Conservation (phyloP, 768 basidiomycete genomes). For the Collybia mongolica region DNA sequence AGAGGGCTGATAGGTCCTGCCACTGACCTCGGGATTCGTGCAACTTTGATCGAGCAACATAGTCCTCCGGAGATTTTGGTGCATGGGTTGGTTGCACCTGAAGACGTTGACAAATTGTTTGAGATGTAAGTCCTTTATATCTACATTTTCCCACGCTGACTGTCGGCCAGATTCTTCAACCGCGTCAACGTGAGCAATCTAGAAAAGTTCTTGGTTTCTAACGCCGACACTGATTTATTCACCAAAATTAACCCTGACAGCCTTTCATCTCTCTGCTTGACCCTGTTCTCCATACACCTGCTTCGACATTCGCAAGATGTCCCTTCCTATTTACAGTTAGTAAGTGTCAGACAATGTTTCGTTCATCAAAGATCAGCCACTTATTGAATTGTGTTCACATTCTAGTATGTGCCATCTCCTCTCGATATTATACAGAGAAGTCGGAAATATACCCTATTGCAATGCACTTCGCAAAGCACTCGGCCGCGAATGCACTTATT, state of each 20-base stretch:
- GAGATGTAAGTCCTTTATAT: slow-evolving; percentile 55
- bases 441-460: slow-evolving; percentile 85
- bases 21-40: slow-evolving; percentile 66
- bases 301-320: slow-evolving; percentile 76
- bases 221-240: background rate
- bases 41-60: slow-evolving; percentile 72
- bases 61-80: slow-evolving; percentile 81
- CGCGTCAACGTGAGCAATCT: slow-evolving; percentile 58
- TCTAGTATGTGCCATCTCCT: slow-evolving; percentile 82
- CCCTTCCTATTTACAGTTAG: slow-evolving; percentile 91
- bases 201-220: background rate
- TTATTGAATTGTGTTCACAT: background rate
- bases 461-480: slow-evolving; percentile 86
- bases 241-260: slow-evolving; percentile 23
- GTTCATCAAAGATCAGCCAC: background rate
- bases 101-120: slow-evolving; percentile 82
- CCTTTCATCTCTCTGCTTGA: slow-evolving; percentile 78
- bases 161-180: slow-evolving; percentile 58
- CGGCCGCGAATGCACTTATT: slow-evolving; percentile 77
- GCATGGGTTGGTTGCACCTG: slow-evolving; percentile 73
- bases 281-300: slow-evolving; percentile 77
- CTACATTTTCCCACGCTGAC: slow-evolving; percentile 5
- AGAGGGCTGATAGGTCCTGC: slow-evolving; percentile 56
- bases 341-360: slow-evolving; percentile 32
- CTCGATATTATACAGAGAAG: slow-evolving; percentile 75